Percentiles rank a stretch among this genome's conserved stretches.
phyloP scores from a whole-genome alignment of 2,329 filamentous ascomycete genomes.

The Rhexocercosporidium sp. region DNA sequence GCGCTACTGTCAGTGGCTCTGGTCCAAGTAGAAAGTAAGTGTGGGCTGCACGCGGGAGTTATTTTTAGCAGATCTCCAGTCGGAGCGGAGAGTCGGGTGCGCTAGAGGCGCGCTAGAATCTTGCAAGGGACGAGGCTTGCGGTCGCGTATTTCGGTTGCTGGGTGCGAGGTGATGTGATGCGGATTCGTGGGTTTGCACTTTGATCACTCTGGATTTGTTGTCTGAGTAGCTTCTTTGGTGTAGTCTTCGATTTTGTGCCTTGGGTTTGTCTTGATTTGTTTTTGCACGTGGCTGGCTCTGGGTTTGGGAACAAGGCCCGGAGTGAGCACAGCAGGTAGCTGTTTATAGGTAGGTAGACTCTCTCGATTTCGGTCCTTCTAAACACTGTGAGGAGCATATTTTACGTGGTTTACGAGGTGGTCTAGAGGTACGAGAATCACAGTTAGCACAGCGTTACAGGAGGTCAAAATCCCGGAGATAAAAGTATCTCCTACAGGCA shows the following conservation, averaged over 20 bases:
- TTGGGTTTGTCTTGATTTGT: neutral
- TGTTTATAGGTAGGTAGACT: neutral
- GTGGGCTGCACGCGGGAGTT: conserved; percentile 16
- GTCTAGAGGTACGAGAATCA: neutral
- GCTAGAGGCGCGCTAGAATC: conserved; percentile 11
- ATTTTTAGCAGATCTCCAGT: conserved; percentile 8
- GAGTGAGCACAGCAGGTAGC: neutral
- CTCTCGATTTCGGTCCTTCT: neutral
- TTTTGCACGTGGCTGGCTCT: neutral
- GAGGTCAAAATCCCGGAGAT: neutral
- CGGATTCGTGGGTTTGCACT: neutral
- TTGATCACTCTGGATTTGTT: neutral
- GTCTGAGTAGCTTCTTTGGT: neutral
- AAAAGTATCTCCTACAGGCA: neutral
- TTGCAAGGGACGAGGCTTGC: neutral
- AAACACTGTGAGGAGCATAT: too few relatives aligned
- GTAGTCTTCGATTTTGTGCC: neutral
- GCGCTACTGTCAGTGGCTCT: neutral
- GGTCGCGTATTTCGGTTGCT: conserved; percentile 7
- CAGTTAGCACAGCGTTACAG: neutral
- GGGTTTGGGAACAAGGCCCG: too few relatives aligned
- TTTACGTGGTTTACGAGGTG: neutral
- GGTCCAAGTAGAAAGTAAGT: too few relatives aligned
- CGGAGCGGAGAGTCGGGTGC: conserved; percentile 5
- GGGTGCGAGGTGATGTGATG: neutral